A percentile compares a stretch with the other conserved stretches of the same genome.
Conservation (phyloP, 257 asterid species). For the Verbena officinalis region DNA sequence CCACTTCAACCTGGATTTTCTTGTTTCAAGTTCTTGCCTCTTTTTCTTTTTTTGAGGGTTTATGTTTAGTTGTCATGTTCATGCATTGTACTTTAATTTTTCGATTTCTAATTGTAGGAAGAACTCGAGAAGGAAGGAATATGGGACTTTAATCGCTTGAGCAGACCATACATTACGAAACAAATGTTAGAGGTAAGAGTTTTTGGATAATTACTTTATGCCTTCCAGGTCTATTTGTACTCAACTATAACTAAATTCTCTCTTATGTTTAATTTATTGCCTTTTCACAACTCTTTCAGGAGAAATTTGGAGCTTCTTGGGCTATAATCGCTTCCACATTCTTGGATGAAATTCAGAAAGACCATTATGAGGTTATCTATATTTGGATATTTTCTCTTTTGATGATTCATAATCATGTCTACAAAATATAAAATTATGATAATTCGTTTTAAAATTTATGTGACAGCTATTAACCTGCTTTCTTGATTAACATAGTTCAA, state of each 20-base stretch:
- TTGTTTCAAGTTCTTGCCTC: too few relatives aligned
- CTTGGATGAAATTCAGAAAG: slow-evolving; percentile 71
- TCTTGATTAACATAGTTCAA: slow-evolving; percentile 66
- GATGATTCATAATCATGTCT: neutral
- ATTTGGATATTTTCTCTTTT: slow-evolving; percentile 10
- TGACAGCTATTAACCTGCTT: slow-evolving; percentile 14
- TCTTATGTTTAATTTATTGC: slow-evolving; percentile 15
- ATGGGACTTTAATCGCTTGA: slow-evolving; percentile 92
- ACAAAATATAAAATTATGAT: neutral
- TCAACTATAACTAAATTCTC: neutral
- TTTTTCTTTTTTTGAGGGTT: neutral
- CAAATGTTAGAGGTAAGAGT: slow-evolving; percentile 57
- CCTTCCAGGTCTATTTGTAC: slow-evolving; percentile 4
- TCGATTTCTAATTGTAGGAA: slow-evolving; percentile 51
- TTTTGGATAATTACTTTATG: neutral
- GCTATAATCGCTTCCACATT: slow-evolving; percentile 73
- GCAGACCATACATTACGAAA: slow-evolving; percentile 70
- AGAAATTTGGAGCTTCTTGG: slow-evolving; percentile 88
- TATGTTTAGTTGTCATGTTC: neutral
- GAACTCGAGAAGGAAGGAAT: slow-evolving; percentile 94
- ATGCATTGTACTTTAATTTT: neutral
- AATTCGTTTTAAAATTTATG: neutral
- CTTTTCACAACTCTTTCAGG: slow-evolving; percentile 53
- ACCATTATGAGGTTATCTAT: slow-evolving; percentile 67
- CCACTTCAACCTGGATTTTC: too few relatives aligned